A percentile compares a stretch with the other conserved stretches of the same genome.
These are phyloP conservation scores for Moniliophthora roreri DNA, from an alignment of 1,284 basidiomycete species.

Conservation along the genomic window DNA sequence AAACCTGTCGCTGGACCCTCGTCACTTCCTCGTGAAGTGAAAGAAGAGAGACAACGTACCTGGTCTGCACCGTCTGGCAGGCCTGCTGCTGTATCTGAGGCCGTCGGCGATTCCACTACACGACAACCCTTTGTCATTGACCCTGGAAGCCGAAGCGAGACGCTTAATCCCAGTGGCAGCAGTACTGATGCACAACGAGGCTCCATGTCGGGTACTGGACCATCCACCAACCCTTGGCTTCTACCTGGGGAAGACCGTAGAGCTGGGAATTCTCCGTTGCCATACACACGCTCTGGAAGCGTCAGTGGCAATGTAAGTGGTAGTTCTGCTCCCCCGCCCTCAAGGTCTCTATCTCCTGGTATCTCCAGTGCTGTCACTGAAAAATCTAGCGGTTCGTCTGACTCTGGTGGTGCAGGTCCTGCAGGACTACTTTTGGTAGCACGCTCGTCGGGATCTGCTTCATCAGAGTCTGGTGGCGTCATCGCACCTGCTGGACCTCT, in stretches of 20 bases:
- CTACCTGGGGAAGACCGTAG: background rate
- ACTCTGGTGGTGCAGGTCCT: background rate
- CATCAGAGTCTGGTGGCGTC: background rate
- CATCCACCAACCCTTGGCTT: too few relatives aligned
- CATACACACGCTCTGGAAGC: background rate
- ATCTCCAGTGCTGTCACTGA: background rate
- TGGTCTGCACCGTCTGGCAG: conserved; percentile 8
- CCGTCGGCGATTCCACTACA: background rate
- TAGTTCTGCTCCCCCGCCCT: conserved; percentile 1
- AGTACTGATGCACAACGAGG: too few relatives aligned
- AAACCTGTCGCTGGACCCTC: background rate
- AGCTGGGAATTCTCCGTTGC: conserved; percentile 2
- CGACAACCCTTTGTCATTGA: background rate
- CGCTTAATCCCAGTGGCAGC: too few relatives aligned
- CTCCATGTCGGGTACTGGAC: too few relatives aligned
- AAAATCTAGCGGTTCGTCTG: conserved; percentile 16
- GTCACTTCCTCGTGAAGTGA: background rate
- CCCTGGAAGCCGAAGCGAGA: too few relatives aligned
- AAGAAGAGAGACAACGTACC: background rate
- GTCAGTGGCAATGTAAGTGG: too few relatives aligned
- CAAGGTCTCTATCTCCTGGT: conserved; percentile 10
- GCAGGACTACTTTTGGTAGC: background rate
- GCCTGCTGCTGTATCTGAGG: background rate
- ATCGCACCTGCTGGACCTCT: background rate
- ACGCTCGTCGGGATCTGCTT: background rate